These are phyloP conservation scores for Triticum monococcum DNA, from an alignment of 176 grass and related monocot genomes.

Conservation along the genomic window DNA sequence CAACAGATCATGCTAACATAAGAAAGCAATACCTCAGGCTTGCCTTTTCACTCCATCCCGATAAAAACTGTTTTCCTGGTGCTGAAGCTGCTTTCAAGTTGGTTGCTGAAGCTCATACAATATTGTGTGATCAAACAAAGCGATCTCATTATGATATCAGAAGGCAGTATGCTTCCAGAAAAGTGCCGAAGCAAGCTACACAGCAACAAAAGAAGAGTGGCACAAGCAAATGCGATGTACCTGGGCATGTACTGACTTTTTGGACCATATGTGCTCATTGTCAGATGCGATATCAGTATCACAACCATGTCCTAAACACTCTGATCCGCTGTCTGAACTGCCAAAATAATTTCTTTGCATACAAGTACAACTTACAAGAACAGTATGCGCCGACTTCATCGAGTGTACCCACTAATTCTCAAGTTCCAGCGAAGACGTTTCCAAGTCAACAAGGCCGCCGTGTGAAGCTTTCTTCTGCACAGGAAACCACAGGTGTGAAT, in stretches of 20 bases:
- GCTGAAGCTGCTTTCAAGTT: constrained; percentile 95
- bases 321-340: constrained; percentile 57
- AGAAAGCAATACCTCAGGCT: constrained; percentile 87
- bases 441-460: constrained; percentile 29
- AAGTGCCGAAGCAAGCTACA: constrained; percentile 32
- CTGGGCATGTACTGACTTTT: constrained; percentile 44
- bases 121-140: constrained; percentile 59
- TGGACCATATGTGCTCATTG: constrained; percentile 79
- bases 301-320: constrained; percentile 43
- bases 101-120: constrained; percentile 68
- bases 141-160: constrained; percentile 64
- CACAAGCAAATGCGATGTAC: constrained; percentile 39
- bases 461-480: constrained; percentile 38
- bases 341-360: constrained; percentile 55
- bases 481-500: constrained; percentile 15
- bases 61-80: constrained; percentile 84
- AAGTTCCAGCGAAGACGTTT: constrained; percentile 39
- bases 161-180: constrained; percentile 43
- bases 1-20: constrained; percentile 55
- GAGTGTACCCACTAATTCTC: constrained; percentile 34
- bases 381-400: constrained; percentile 27
- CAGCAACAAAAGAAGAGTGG: constrained; percentile 32
- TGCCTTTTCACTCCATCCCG: constrained; percentile 86
- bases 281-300: constrained; percentile 58
- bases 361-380: constrained; percentile 29